Evolutionary conservation across 345 rosid species (phyloP).

Genomic region (Dipteronia dyeriana): DNA sequence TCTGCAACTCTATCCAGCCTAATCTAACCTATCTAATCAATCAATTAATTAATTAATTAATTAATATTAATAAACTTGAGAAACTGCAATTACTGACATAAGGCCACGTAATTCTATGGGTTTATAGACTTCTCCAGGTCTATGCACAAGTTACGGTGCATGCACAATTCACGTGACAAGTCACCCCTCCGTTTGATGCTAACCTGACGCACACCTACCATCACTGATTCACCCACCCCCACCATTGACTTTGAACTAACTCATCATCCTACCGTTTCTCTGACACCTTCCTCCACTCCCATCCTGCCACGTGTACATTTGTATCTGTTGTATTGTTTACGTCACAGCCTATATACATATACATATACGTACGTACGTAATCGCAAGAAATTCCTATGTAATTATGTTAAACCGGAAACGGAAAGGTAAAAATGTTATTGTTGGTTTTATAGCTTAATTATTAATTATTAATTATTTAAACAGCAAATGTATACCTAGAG

Average conservation of each 20-base stretch:
- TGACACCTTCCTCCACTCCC: background rate
- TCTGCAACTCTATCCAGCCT: background rate
- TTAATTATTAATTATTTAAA: too few relatives aligned
- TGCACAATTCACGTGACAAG: slow-evolving; percentile 28
- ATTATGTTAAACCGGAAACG: too few relatives aligned
- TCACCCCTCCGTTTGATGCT: background rate
- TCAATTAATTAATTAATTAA: too few relatives aligned
- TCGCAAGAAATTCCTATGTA: too few relatives aligned
- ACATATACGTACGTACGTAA: too few relatives aligned
- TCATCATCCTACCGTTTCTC: background rate
- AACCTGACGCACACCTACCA: background rate
- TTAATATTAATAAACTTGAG: background rate
- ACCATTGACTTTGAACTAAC: background rate
- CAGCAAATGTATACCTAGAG: too few relatives aligned
- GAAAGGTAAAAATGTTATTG: too few relatives aligned
- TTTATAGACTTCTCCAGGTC: background rate
- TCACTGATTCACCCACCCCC: too few relatives aligned
- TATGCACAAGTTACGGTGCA: slow-evolving; percentile 40
- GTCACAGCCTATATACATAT: background rate
- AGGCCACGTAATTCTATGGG: slow-evolving; percentile 20
- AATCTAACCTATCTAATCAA: background rate
- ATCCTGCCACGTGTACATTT: slow-evolving; percentile 10
- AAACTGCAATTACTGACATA: background rate
- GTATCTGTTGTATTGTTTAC: background rate
- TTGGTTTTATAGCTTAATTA: too few relatives aligned